Base-by-base conservation (phyloP, 2,329 filamentous ascomycete species). In the Sphaerulina populicola region DNA sequence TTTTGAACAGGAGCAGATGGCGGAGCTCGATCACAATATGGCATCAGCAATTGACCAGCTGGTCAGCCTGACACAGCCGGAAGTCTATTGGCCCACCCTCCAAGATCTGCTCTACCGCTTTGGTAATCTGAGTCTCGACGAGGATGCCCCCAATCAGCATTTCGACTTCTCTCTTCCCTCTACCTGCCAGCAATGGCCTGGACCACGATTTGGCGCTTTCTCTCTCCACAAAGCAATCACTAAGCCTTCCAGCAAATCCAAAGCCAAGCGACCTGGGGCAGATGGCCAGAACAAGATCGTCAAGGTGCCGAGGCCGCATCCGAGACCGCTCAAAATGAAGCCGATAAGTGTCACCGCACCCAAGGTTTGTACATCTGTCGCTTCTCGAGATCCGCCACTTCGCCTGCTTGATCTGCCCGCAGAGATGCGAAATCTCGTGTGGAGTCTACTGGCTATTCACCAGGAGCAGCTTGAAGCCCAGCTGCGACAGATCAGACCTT, bases 351-450 rank as follows among this genome's bases (percentile, higher is more conserved):
- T 23, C 10, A 18, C 14, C 11, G 18, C 52, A 12, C 18, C 44
- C 7, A 23, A 44, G n/a, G 3, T 44, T 14, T 12, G 14, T 30
- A 45, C 45, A 23, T 44, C 41, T 11, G 42, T 56, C 37, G 35
- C 45, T n/a, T 47, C 49, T 29, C 53, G 55, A 27, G 42, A 42
- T 9, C 55, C 57, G 38, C 52, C 55, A 31, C 47, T 55, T 5
- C 31, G 49, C 39, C 49, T 59, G n/a, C 38, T 59, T n/a, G 36
- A 36, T 8, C 44, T 59, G 10, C 57, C 57, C 5, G 31, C 57
- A 37, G 57, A 59, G 30, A 51, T 59, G n/a, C 49, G 57, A n/a
- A 59, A 59, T 33, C 33, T 45, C 1, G 47, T 59, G 8, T 59
- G 53, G 53, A 50, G 14, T 33, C 47, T 56, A n/a, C 40, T 59